Conservation (phyloP, 2,329 filamentous ascomycete genomes). For the Esteya vermicola region DNA sequence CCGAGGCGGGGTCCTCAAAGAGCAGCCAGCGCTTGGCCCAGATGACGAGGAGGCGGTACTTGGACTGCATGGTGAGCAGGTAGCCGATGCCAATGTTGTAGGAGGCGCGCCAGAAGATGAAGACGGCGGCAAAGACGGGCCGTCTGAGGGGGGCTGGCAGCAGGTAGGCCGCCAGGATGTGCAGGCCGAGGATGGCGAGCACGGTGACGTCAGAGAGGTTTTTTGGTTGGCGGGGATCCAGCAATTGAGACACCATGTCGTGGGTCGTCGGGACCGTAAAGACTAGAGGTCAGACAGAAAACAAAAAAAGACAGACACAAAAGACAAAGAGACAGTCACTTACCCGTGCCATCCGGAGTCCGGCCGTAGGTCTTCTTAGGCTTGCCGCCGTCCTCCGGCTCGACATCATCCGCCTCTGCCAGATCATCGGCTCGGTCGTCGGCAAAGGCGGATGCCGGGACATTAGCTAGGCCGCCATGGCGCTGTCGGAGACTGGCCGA, state of each 20-base stretch:
- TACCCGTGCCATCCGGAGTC: slow-evolving; percentile 82
- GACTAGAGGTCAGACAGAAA: slow-evolving; percentile 39
- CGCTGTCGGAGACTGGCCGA: slow-evolving; percentile 1
- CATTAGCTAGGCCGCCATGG: neutral
- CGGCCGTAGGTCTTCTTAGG: slow-evolving; percentile 73
- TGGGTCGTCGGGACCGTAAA: slow-evolving; percentile 93
- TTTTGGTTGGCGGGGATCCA: slow-evolving; percentile 90
- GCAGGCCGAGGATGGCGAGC: slow-evolving; percentile 59
- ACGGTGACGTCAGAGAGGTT: slow-evolving; percentile 79
- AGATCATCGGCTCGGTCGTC: neutral
- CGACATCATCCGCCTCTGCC: neutral
- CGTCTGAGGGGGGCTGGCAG: slow-evolving; percentile 57
- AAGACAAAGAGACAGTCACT: slow-evolving; percentile 17
- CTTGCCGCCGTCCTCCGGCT: slow-evolving; percentile 11
- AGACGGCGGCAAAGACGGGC: slow-evolving; percentile 68
- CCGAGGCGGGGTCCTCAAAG: slow-evolving; percentile 71
- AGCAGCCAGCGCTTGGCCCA: slow-evolving; percentile 80
- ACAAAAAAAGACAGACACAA: slow-evolving; percentile 8
- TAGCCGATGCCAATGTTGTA: slow-evolving; percentile 94
- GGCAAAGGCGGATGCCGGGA: neutral
- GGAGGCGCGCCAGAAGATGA: slow-evolving; percentile 79
- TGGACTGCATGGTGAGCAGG: slow-evolving; percentile 78
- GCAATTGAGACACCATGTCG: slow-evolving; percentile 96
- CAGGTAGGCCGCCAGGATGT: slow-evolving; percentile 59
- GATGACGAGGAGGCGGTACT: slow-evolving; percentile 68